Evolutionary conservation across 352 stramenopile genomes (phyloP).

Genomic region (Phytophthora idaei): DNA sequence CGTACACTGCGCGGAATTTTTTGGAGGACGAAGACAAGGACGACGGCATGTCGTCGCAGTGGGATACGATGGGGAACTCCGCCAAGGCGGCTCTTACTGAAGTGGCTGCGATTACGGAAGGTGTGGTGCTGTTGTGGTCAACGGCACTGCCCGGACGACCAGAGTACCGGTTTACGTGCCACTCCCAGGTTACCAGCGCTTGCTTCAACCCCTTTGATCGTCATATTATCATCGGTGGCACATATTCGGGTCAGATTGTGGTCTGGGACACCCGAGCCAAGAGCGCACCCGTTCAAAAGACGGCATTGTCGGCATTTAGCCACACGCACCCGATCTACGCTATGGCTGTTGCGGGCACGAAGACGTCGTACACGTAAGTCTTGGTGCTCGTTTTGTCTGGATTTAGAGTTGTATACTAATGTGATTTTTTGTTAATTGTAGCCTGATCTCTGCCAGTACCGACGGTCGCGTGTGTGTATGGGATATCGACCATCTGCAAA

Average conservation of each 20-base stretch:
- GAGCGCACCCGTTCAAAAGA: constrained; percentile 83
- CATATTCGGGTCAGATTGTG: constrained; percentile 88
- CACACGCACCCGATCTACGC: constrained; percentile 91
- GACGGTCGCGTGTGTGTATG: constrained; percentile 87
- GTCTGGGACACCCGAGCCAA: constrained; percentile 89
- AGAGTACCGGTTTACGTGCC: constrained; percentile 88
- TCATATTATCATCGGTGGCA: constrained; percentile 85
- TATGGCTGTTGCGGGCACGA: constrained; percentile 83
- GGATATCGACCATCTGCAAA: constrained; percentile 85
- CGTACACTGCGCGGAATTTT: constrained; percentile 74
- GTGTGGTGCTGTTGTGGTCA: constrained; percentile 86
- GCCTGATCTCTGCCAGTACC: constrained; percentile 85
- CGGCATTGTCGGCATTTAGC: constrained; percentile 74
- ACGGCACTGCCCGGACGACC: constrained; percentile 78
- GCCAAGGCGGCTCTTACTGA: constrained; percentile 56
- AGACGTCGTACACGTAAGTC: constrained; percentile 84
- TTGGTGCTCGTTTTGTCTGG: not conserved
- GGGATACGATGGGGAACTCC: constrained; percentile 75
- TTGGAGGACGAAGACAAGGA: constrained; percentile 77
- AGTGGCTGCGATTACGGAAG: constrained; percentile 68
- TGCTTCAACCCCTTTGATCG: constrained; percentile 90
- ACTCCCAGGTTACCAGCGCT: constrained; percentile 85
- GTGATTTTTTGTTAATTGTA: constrained; percentile 29
- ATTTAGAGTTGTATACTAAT: constrained; percentile 5
- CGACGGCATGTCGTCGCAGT: constrained; percentile 51